Evolutionary conservation across 75 land plant genomes (phyloP).

Genomic region (Sequoiadendron giganteum): DNA sequence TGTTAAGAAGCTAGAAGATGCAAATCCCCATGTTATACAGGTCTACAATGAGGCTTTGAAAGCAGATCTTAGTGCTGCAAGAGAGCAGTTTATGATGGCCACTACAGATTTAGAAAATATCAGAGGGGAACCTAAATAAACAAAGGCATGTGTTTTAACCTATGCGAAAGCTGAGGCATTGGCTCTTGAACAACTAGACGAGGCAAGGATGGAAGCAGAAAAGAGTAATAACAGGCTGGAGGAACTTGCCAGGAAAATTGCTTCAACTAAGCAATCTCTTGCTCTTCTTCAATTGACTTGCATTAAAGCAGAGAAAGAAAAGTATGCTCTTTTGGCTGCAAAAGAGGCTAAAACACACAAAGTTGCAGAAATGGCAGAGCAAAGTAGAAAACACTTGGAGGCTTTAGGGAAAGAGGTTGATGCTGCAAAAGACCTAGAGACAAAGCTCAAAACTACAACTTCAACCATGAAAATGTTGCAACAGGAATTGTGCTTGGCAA

Average conservation of each 20-base stretch:
- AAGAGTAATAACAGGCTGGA: neutral
- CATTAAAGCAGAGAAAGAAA: neutral
- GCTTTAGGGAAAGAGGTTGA: neutral
- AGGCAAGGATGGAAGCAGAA: neutral
- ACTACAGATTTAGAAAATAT: neutral
- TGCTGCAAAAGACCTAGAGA: neutral
- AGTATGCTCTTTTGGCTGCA: neutral
- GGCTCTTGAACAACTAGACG: neutral
- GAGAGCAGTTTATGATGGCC: slow-evolving; percentile 2
- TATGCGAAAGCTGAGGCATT: neutral
- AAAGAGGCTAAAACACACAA: neutral
- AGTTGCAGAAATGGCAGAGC: neutral
- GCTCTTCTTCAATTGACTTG: neutral
- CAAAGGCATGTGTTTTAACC: neutral
- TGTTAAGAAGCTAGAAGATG: neutral
- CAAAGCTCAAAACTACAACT: neutral
- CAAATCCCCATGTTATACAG: neutral
- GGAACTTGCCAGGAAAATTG: neutral
- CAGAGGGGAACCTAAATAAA: neutral
- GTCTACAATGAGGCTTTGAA: neutral
- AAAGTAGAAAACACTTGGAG: neutral
- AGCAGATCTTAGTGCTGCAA: neutral
- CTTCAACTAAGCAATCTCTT: neutral
- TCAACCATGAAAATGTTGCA: neutral
- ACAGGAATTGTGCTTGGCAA: neutral